Percentiles rank a stretch among this genome's conserved stretches.
Evolutionary conservation across 148 eudicot genomes (phyloP).

Genomic region (Nyssa sinensis): DNA sequence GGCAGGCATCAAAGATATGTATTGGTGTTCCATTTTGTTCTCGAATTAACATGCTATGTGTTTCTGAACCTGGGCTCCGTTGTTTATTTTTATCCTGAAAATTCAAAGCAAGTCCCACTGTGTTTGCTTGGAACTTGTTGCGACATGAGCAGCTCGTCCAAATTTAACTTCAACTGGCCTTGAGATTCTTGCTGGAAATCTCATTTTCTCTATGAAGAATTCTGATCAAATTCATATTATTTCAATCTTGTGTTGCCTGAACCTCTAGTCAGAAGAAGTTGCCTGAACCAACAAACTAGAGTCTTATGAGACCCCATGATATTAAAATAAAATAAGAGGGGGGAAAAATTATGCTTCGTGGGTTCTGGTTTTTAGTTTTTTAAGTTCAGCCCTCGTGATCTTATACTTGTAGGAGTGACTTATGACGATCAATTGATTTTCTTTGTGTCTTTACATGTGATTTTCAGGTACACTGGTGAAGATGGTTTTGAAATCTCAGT

Average conservation of each 20-base stretch:
- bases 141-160: too few species aligned
- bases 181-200: too few species aligned
- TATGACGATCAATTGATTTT: neutral
- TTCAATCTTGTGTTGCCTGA: too few species aligned
- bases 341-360: neutral
- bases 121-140: neutral
- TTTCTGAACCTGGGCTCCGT: neutral
- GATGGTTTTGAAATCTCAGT: conserved; percentile 98
- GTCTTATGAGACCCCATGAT: too few species aligned
- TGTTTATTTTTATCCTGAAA: neutral
- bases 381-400: neutral
- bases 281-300: too few species aligned
- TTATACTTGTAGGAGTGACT: neutral
- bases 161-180: too few species aligned
- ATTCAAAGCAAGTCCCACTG: neutral
- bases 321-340: too few species aligned
- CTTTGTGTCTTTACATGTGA: conserved; percentile 8
- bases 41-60: neutral
- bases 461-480: conserved; percentile 92
- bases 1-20: neutral
- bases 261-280: too few species aligned
- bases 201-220: too few species aligned
- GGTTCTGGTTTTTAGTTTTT: neutral
- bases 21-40: neutral
- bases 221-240: too few species aligned